Percentiles rank a stretch among this genome's conserved stretches.
Conservation (phyloP, 306 rosid species). For the Dalbergia cochinchinensis region DNA sequence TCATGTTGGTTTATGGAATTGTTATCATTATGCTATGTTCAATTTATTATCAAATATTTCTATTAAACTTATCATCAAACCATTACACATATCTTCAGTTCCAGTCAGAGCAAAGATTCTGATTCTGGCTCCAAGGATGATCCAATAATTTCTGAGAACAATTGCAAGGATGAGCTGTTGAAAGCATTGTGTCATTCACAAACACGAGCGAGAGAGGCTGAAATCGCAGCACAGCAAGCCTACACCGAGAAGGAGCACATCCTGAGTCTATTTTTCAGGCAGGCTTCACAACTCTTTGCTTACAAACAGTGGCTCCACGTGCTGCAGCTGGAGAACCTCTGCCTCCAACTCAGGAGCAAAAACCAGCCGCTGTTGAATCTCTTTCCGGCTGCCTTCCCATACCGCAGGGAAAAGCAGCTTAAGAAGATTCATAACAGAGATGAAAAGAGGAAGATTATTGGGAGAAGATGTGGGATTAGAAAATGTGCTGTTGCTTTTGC, state of each 20-base stretch:
- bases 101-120: conserved; percentile 55
- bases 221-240: conserved; percentile 81
- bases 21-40: conserved; percentile 24
- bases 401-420: conserved; percentile 52
- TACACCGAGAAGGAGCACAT: conserved; percentile 87
- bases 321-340: conserved; percentile 85
- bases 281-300: conserved; percentile 88
- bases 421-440: conserved; percentile 54
- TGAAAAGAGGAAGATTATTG: conserved; percentile 51
- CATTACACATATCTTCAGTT: conserved; percentile 41
- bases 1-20: not conserved
- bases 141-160: conserved; percentile 42
- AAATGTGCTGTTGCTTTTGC: conserved; percentile 66
- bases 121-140: conserved; percentile 44
- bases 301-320: conserved; percentile 85
- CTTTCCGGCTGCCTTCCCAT: conserved; percentile 55
- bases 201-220: conserved; percentile 93
- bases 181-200: conserved; percentile 91
- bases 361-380: conserved; percentile 61
- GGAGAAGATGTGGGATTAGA: conserved; percentile 51
- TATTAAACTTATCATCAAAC: conserved; percentile 23
- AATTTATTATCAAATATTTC: not conserved
- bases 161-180: conserved; percentile 70
- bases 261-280: conserved; percentile 72
- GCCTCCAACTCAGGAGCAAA: conserved; percentile 73